These are phyloP conservation scores for Piloderma croceum DNA, from an alignment of 768 basidiomycete species.

Conservation along the genomic window DNA sequence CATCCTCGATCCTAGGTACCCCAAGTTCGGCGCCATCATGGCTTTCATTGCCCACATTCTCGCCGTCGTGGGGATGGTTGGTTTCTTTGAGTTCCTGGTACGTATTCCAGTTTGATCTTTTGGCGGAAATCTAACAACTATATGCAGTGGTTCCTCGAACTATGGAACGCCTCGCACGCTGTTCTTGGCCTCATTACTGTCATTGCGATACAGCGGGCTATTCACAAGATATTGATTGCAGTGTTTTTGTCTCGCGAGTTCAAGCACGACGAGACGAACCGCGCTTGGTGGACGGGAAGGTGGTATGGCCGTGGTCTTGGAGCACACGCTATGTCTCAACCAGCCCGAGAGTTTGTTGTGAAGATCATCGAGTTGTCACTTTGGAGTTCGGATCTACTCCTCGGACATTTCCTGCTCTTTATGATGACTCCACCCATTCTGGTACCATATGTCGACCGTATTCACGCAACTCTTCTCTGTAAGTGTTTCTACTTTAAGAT, in stretches of 20 bases:
- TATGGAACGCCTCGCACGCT: constrained; percentile 88
- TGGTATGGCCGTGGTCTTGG: constrained; percentile 97
- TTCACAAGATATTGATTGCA: constrained; percentile 91
- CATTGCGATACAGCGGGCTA: constrained; percentile 84
- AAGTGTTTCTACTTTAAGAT: constrained; percentile 29
- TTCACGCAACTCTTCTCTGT: constrained; percentile 91
- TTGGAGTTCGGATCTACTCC: constrained; percentile 91
- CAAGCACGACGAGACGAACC: constrained; percentile 98
- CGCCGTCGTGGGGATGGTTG: constrained; percentile 81
- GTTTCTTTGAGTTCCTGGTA: constrained; percentile 95
- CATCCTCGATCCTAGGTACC: constrained; percentile 76
- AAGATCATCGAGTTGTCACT: constrained; percentile 95
- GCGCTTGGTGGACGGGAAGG: constrained; percentile 97
- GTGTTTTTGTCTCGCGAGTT: constrained; percentile 96
- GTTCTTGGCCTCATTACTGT: constrained; percentile 90
- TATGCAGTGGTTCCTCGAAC: constrained; percentile 85
- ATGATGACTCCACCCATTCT: constrained; percentile 84
- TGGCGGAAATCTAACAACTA: constrained; percentile 11
- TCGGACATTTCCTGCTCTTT: constrained; percentile 84
- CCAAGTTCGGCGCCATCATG: constrained; percentile 87
- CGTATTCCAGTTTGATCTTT: constrained; percentile 22
- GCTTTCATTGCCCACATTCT: constrained; percentile 84
- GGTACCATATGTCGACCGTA: constrained; percentile 85
- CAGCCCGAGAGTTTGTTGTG: constrained; percentile 93
- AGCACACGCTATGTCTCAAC: constrained; percentile 90